Base-by-base conservation (phyloP, 768 basidiomycete species). In the Rhizopogon sp. region DNA sequence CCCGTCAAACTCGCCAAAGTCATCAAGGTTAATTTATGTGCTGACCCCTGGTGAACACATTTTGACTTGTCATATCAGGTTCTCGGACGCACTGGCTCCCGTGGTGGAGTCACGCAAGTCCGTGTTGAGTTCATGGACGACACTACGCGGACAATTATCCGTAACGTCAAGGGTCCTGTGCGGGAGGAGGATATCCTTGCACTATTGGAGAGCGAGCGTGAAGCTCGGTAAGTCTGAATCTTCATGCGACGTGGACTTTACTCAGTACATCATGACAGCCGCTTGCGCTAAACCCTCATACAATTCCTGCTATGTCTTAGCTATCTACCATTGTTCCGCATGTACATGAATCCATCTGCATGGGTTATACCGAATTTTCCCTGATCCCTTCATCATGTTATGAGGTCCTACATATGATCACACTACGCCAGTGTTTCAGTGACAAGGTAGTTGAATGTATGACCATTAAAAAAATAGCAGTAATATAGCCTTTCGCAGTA, bases 101-200 rank as follows among this genome's bases (percentile, higher is more conserved):
- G 96, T 71, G 96, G 96, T 77, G 96, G 96, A 78, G 94, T 98
- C 67, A 98, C 94, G 58, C 95, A 98, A 80, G 95, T 98, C 75
- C 93, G 96, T 62, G 97, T 99, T 63, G 97, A 98, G 72, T 97
- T 99, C 79, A 87, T 98, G 89, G 96, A 98, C 72, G 95, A 98
- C 72, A 84, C 90, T 53, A 84, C 86, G 61, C 90, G 96, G 66
- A 88, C 91, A 62, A 97, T 99, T 74, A 96, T 98, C 75, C 91
- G 96, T 52, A 99, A 99, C 78, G 96, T 98, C 63, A 98, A 98
- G 76, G 97, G 97, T 1, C 96, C 97, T 58, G 95, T 98, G 57
- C 79, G 92, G 60, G 89, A 93, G 75, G 84, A 94, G 73, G 97
- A 99, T 72, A 97, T 98, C 68, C 81, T 99, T 58, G 93, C 95